Percentiles rank a stretch among this genome's conserved stretches.
phyloP scores from a whole-genome alignment of 2,329 filamentous ascomycete genomes.

The Phaeomoniella chlamydospora region DNA sequence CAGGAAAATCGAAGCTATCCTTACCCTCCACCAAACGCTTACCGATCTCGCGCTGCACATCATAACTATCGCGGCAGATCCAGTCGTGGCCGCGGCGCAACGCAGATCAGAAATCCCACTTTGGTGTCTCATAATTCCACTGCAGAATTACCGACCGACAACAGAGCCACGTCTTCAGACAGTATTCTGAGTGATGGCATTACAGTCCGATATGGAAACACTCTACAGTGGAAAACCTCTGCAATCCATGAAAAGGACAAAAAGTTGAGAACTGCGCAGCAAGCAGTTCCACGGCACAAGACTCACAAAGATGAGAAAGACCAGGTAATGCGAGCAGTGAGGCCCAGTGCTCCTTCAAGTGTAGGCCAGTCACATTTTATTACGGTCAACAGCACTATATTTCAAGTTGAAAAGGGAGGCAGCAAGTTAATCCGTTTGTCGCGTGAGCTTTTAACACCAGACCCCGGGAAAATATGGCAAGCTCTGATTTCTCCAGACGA shows the following conservation, averaged over 20 bases:
- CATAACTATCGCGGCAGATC: neutral
- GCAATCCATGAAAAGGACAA: neutral
- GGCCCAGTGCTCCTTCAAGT: neutral
- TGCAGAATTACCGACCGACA: neutral
- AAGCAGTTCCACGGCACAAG: neutral
- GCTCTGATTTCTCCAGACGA: constrained; percentile 36
- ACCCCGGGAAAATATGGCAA: constrained; percentile 16
- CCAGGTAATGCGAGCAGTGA: neutral
- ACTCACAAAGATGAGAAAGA: neutral
- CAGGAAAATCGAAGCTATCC: neutral
- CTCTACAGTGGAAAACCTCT: neutral
- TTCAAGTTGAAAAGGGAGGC: constrained; percentile 59
- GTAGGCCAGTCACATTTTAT: constrained; percentile 41
- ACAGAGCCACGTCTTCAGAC: too few relatives aligned
- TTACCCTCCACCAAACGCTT: neutral
- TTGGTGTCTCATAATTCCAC: neutral
- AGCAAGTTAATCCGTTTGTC: constrained; percentile 66
- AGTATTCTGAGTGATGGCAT: neutral
- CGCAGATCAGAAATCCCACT: neutral
- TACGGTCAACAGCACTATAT: constrained; percentile 56
- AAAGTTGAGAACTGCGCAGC: neutral
- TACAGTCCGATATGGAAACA: neutral
- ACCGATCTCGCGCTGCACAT: neutral
- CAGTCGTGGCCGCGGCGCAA: neutral
- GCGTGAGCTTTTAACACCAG: constrained; percentile 37